Conservation (phyloP, 495 filamentous ascomycete species). For the Cercophora newfieldiana region DNA sequence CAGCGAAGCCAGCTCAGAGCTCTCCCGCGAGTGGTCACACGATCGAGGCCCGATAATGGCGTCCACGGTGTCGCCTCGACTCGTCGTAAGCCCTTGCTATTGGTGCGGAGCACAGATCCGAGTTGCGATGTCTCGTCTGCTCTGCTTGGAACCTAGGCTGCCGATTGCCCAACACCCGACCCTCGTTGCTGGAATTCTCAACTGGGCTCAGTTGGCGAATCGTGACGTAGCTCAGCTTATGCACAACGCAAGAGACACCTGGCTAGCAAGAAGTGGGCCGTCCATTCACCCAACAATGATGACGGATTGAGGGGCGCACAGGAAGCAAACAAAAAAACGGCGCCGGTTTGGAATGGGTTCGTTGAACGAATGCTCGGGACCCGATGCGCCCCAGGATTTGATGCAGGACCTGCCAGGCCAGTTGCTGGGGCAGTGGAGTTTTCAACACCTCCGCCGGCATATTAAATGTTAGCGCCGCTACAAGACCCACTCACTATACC, state of each 20-base stretch:
- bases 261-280: background rate
- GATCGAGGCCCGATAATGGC: background rate
- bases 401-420: background rate
- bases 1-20: slow-evolving; percentile 1
- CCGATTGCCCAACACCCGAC: background rate
- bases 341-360: too few relatives aligned
- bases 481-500: too few relatives aligned
- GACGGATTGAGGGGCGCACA: background rate
- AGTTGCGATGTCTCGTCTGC: background rate
- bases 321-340: background rate
- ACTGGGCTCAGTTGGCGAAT: background rate
- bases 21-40: background rate
- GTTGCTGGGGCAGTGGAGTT: background rate
- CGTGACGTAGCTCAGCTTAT: slow-evolving; percentile 18
- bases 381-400: too few relatives aligned
- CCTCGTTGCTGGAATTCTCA: background rate
- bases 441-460: background rate
- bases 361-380: too few relatives aligned
- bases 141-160: background rate
- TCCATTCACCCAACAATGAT: background rate
- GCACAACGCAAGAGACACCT: background rate
- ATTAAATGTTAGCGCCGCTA: too few relatives aligned
- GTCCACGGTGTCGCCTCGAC: background rate
- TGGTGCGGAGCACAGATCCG: background rate
- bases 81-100: background rate